Evolutionary conservation across 768 basidiomycete species (phyloP).

Genomic region (Ramaria sp.): DNA sequence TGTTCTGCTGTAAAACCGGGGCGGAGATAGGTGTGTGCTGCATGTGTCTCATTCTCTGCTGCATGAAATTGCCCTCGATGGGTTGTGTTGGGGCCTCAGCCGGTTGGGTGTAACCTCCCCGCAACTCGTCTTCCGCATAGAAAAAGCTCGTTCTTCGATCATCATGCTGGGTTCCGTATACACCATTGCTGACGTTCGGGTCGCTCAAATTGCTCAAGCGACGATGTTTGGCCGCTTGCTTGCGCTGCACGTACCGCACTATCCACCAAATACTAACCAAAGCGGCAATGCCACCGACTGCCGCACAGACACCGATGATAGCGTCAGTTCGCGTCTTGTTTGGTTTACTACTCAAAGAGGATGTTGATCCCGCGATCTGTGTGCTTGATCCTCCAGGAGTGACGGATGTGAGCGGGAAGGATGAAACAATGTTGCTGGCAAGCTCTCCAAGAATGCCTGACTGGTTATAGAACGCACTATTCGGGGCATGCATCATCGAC

Average conservation of each 20-base stretch:
- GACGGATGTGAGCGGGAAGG: constrained; percentile 44
- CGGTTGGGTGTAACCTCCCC: constrained; percentile 32
- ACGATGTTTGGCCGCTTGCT: constrained; percentile 57
- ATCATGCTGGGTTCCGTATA: constrained; percentile 11
- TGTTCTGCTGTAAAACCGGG: constrained; percentile 71
- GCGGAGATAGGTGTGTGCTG: constrained; percentile 39
- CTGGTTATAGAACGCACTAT: constrained; percentile 56
- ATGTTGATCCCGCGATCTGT: constrained; percentile 13
- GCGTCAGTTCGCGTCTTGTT: constrained; percentile 52
- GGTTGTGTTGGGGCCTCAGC: constrained; percentile 22
- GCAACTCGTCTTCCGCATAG: constrained; percentile 75
- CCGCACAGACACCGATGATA: constrained; percentile 83
- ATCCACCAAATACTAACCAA: constrained; percentile 63
- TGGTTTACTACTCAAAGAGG: constrained; percentile 13
- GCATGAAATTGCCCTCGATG: constrained; percentile 24
- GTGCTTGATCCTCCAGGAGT: constrained; percentile 10
- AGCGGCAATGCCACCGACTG: constrained; percentile 69
- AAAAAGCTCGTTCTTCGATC: constrained; percentile 70
- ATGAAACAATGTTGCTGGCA: constrained; percentile 58
- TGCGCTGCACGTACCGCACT: constrained; percentile 55
- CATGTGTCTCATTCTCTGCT: constrained; percentile 49
- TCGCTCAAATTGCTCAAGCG: constrained; percentile 74
- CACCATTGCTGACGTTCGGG: constrained; percentile 61
- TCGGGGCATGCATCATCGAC: constrained; percentile 46
- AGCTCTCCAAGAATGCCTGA: constrained; percentile 39